Base-by-base conservation (phyloP, 345 rosid species). In the Angophora floribunda region DNA sequence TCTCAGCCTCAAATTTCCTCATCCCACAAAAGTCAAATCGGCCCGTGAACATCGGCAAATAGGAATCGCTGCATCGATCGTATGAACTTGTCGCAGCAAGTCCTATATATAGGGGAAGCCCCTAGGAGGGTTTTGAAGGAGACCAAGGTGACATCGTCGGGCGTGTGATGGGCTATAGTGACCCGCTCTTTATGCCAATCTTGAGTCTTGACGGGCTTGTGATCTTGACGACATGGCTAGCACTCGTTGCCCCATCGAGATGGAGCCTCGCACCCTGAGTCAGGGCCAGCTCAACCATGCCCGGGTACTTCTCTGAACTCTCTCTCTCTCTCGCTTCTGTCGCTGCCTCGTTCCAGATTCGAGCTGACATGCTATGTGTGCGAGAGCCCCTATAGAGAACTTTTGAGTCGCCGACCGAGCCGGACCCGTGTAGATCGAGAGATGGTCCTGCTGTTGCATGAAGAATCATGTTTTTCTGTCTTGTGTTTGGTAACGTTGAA, bases 191-290 rank as follows among this genome's bases (percentile, higher is more conserved):
- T 7, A 41, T 75, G 84, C 84, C 84, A 3, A 41, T 44, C 47
- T 49, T 41, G 84, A 10, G 47, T 9, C 84, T 75, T 44, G 14
- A 26, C 24, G 26, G 85, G 30, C 7, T 51, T 70, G 32, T 22
- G 51, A 49, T 63, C 59, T 44, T 41, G 52, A 30, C 44, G 52
- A 65, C 7, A 92, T 91, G 94, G 92, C 94, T 75, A 87, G 91
- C 53, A 17, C 80, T 22, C 90, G 94, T 16, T 93, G 94, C 90
- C 79, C 92, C 55, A 94, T 93, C 47, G 94, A 94, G 91, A 55
- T 78, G 91, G 94, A 94, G 90, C 95, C 95, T 30, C 79, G 90
- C 82, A 94, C 95, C 84, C 89, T 91, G 90, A 89, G 63, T 8
- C 87, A 89, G 89, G 93, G 79, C 12, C 94, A 94, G 36, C 89